Conservation (phyloP, 768 basidiomycete genomes). For the Mycena amicta region DNA sequence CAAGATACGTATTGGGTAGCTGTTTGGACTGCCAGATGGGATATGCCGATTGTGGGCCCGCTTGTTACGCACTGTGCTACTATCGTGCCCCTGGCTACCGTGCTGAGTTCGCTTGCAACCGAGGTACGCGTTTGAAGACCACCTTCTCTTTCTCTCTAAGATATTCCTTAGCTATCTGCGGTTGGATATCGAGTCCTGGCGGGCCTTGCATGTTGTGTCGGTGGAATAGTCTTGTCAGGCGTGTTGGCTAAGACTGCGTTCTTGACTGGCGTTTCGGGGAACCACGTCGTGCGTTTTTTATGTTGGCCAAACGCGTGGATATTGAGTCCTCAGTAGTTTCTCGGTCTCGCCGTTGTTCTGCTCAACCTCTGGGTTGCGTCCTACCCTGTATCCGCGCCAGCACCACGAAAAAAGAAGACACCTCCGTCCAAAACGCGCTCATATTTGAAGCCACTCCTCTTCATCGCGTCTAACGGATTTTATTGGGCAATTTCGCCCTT, state of each 20-base stretch:
- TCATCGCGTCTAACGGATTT: conserved; percentile 35
- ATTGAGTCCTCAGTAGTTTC: conserved; percentile 14
- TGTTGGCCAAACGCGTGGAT: not conserved
- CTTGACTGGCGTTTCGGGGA: conserved; percentile 38
- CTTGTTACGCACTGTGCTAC: conserved; percentile 58
- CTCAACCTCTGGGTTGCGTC: conserved; percentile 20
- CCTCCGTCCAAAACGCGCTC: conserved; percentile 15
- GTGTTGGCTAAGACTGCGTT: conserved; percentile 27
- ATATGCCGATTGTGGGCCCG: conserved; percentile 58
- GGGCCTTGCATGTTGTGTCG: conserved; percentile 5
- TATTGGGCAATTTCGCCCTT: conserved; percentile 39
- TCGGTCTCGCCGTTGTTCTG: conserved; percentile 20
- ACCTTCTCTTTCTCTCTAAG: no score
- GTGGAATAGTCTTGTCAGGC: conserved; percentile 3
- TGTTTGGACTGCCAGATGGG: conserved; percentile 56
- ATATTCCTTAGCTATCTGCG: no score
- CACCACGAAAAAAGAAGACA: conserved; percentile 23
- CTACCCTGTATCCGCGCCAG: conserved; percentile 6
- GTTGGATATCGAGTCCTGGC: conserved; percentile 10
- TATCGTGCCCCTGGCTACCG: conserved; percentile 57
- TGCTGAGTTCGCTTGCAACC: conserved; percentile 51
- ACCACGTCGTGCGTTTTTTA: conserved; percentile 39
- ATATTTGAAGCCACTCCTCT: conserved; percentile 24
- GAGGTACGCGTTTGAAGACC: no score
- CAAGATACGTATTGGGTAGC: conserved; percentile 70